Percentiles rank a stretch among this genome's conserved stretches.
These are phyloP conservation scores for Aegilops longissima DNA, from an alignment of 176 grass and related monocot genomes.

Conservation along the genomic window DNA sequence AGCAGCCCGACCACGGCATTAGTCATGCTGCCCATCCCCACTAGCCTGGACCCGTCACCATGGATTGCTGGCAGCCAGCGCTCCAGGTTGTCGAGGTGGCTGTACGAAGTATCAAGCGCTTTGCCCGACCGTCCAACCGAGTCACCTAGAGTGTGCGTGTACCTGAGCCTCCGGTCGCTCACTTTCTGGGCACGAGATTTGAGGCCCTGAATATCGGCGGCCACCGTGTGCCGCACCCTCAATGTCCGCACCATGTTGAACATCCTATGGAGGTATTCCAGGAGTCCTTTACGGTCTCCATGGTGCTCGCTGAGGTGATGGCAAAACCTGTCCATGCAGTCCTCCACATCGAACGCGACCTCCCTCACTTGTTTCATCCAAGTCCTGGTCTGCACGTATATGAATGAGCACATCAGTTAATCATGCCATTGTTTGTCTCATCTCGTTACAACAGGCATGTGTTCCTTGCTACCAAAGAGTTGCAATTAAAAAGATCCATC, in stretches of 20 bases:
- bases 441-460: too few relatives aligned
- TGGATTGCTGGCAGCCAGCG: conserved; percentile 1
- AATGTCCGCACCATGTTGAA: neutral
- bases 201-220: neutral
- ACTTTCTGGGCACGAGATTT: neutral
- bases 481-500: neutral
- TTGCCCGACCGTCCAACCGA: neutral
- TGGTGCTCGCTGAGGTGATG: neutral
- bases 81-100: neutral
- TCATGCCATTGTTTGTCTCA: neutral
- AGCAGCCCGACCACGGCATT: neutral
- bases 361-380: conserved; percentile 31
- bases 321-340: neutral
- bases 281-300: neutral
- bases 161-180: conserved; percentile 14
- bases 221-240: neutral
- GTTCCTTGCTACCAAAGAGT: too few relatives aligned
- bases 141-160: neutral
- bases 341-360: neutral
- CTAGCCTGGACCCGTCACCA: neutral
- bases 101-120: neutral
- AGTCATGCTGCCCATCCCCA: neutral
- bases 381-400: neutral
- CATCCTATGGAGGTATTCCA: neutral
- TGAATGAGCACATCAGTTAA: neutral